Base-by-base conservation (phyloP, 2,329 filamentous ascomycete genomes). In the Ophiocordyceps camponoti-leonardi region DNA sequence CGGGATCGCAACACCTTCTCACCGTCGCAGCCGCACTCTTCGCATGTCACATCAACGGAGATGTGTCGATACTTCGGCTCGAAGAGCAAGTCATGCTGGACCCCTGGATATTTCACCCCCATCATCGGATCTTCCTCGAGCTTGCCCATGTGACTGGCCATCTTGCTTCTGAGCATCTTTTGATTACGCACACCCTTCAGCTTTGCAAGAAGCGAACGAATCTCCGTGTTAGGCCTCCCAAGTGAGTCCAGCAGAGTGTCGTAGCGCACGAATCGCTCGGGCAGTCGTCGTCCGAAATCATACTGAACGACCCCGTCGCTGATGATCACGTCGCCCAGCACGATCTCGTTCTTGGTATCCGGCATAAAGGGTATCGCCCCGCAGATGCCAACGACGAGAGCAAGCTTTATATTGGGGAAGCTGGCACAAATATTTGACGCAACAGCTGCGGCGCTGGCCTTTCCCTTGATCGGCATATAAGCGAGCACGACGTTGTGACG, bases 351-450 rank as follows among this genome's bases (percentile, higher is more conserved):
- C 2, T 41, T 31, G 1, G 42, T 31, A 26, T 13, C 26, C 13
- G 63, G 62, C 6, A 59, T 52, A 14, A 35, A 35, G 31, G 31
- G 31, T n/a, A n/a, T n/a, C 16, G 16, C 11, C 5, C 31, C 31
- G 31, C 31, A 67, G 1, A 67, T 52, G 1, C 66, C 65, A 4
- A 63, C 62, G 1, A 67, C 39, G 1, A 68, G 44, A 2, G 51
- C 60, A 1, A 66, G 49, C 35, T 51, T 53, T 12, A 68, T 43
- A 8, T 49, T 47, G 0, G 45, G 45, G 44, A 61, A 68, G 43
- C 60, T 67, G 4, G 52, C 52, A 0, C 55, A 52, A 6, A 65
- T 46, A 26, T 51, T 54, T 0, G 54, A 48, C 1, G 60, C 53
- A 0, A 52, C 50, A 22, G 47, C 49, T 2, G 60, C 57, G 0